Evolutionary conservation across 2,329 filamentous ascomycete genomes (phyloP), one percentile per base, ranked within the genome.

Genomic region (Moelleriella libera): DNA sequence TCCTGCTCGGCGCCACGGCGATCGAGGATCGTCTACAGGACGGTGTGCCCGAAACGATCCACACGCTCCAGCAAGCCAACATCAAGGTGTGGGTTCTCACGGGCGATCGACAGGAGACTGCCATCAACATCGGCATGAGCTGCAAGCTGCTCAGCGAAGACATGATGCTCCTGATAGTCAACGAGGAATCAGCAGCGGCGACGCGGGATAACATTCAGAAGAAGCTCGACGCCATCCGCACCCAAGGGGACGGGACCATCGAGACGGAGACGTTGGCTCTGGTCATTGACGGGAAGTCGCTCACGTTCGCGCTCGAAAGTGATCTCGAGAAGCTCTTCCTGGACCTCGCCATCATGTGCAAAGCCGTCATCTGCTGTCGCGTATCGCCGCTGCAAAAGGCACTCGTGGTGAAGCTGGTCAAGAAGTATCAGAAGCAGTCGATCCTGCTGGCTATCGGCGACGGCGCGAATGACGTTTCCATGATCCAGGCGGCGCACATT

Each of bases 81-180:
- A 97, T 98, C 72, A 98, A 98, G 68, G 83, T 98, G 48, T 98
- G 92, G 92, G 92, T 98, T 21, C 67, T 98, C 64, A 98, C 92
- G 40, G 92, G 92, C 57, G 92, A 98, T 70, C 80, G 92, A 58
- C 94, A 98, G 67, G 92, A 98, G 66, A 98, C 92, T 30, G 92
- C 92, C 48, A 98, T 98, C 76, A 98, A 98, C 64, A 98, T 98
- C 55, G 92, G 94, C 53, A 98, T 98, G 92, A 96, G 88, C 63
- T 98, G 92, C 69, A 97, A 97, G 68, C 76, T 98, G 45, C 87
- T 98, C 51, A 95, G 88, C 55, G 92, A 98, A 66, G 94, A 98
- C 58, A 98, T 98, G 92, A 95, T 92, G 60, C 75, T 98, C 9
- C 71, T 98, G 47, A 96, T 98, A 56, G 77, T 98, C 59, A 98